Conservation (phyloP, 192 early-diverging fungal genomes). For the Dissophora globulifera region DNA sequence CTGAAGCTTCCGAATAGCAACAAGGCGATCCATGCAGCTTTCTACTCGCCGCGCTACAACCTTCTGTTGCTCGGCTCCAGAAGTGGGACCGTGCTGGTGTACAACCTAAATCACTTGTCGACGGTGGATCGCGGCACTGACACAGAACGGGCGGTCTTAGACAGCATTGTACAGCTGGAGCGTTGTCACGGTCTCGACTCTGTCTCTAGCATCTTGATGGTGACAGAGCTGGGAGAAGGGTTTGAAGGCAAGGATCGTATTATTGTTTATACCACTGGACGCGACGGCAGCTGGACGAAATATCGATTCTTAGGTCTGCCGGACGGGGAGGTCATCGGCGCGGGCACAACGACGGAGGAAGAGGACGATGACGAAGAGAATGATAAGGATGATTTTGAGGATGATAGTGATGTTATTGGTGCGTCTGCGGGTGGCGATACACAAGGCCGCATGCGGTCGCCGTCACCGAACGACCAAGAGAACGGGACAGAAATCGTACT, state of each 20-base stretch:
- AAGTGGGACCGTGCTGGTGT: constrained; percentile 33
- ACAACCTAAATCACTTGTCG: constrained; percentile 8
- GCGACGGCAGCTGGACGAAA: constrained; percentile 72
- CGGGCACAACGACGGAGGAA: neutral
- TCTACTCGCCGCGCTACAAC: constrained; percentile 35
- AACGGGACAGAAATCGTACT: constrained; percentile 39
- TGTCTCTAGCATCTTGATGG: constrained; percentile 47
- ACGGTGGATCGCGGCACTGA: neutral
- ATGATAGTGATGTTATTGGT: neutral
- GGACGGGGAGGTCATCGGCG: constrained; percentile 23
- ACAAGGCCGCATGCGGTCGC: neutral
- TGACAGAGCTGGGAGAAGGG: constrained; percentile 38
- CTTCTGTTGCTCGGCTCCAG: constrained; percentile 38
- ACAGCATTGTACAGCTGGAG: constrained; percentile 24
- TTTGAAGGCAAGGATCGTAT: constrained; percentile 50
- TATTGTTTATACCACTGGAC: constrained; percentile 67
- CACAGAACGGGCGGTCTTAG: no score
- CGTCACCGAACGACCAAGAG: neutral
- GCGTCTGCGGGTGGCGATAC: neutral
- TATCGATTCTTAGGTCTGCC: constrained; percentile 55
- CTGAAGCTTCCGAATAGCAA: constrained; percentile 44
- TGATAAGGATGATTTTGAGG: constrained; percentile 5
- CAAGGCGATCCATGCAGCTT: constrained; percentile 48
- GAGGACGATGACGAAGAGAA: constrained; percentile 5
- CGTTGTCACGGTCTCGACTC: constrained; percentile 43